Base-by-base conservation (phyloP, 805 yeast genomes). In the Wickerhamiella shivajii region DNA sequence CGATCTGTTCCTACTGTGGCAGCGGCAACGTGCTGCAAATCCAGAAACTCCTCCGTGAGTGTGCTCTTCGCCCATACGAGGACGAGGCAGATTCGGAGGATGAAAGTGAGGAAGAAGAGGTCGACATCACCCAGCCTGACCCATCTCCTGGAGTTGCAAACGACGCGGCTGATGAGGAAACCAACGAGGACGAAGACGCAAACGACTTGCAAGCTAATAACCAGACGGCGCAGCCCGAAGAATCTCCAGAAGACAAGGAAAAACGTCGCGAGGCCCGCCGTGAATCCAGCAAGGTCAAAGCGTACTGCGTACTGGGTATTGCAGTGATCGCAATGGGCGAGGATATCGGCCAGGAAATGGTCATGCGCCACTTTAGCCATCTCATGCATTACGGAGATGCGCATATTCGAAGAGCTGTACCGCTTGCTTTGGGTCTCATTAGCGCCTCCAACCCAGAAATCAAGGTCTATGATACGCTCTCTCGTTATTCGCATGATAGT, bases 261-360 rank as follows among this genome's bases (percentile, higher is more conserved):
- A 57, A 48, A 23, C 42, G 39, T 28, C 37, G 40, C 10, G 44
- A 44, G 9, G 56, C 53, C 6, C 32, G 53, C 44, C 29, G 51
- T 17, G 49, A 54, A 37, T 27, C 56, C 35, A 45, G 62, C 44
- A 70, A 63, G 36, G 79, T 65, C 52, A 83, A 78, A 49, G 93
- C 92, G 1, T 81, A 80, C 50, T 90, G 97, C 7, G 96, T 90
- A 13, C 66, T 90, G 33, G 98, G 98, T 39, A 69, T 90, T 44
- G 98, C 96, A 0, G 67, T 79, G 43, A 79, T 92, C 48, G 90
- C 95, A 10, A 76, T 90, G 78, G 99, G 99, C 42, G 99, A 90
- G 58, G 93, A 81, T 44, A 80, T 90, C 53, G 98, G 99, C 21
- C 92, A 80, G 57, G 95, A 87, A 46, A 90, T 90, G 98, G 77